Evolutionary conservation across 805 yeast genomes (phyloP).

Genomic region (Scheffersomyces amazonensis): DNA sequence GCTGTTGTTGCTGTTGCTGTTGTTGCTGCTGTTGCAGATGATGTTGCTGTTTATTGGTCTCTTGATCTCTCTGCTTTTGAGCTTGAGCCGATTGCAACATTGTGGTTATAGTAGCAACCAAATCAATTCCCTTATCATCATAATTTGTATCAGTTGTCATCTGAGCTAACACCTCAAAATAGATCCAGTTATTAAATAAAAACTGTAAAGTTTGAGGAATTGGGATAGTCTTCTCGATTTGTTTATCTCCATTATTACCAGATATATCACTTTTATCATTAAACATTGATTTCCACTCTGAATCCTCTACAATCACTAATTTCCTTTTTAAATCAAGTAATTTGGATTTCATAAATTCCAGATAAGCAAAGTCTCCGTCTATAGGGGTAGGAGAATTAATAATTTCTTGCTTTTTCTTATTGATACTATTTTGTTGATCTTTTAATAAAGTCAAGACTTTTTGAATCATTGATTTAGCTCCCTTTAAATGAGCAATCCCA

Average conservation of each 20-base stretch:
- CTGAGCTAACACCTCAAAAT: conserved; percentile 64
- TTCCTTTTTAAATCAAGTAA: conserved; percentile 13
- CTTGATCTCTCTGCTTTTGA: conserved; percentile 11
- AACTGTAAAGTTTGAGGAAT: conserved; percentile 47
- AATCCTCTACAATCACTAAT: conserved; percentile 28
- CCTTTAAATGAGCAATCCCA: conserved; percentile 67
- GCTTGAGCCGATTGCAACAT: conserved; percentile 22
- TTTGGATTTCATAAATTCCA: conserved; percentile 3
- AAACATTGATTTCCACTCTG: conserved; percentile 30
- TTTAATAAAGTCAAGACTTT: conserved; percentile 35
- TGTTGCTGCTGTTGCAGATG: conserved; percentile 8
- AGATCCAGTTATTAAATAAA: conserved; percentile 63
- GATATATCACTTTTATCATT: conserved; percentile 6
- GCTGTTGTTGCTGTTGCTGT: conserved; percentile 6
- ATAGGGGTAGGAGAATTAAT: conserved; percentile 6
- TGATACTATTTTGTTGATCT: conserved; percentile 18
- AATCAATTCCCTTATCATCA: conserved; percentile 42
- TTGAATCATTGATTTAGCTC: conserved; percentile 61
- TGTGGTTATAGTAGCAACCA: conserved; percentile 39
- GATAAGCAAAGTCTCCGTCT: conserved; percentile 7
- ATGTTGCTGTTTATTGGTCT: conserved; percentile 4
- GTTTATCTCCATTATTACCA: conserved; percentile 2
- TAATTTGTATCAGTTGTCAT: conserved; percentile 52
- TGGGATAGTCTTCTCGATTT: conserved; percentile 8
- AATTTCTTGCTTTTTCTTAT: conserved; percentile 9